phyloP scores from a whole-genome alignment of 495 filamentous ascomycete species.

The Penicillium alfredii region DNA sequence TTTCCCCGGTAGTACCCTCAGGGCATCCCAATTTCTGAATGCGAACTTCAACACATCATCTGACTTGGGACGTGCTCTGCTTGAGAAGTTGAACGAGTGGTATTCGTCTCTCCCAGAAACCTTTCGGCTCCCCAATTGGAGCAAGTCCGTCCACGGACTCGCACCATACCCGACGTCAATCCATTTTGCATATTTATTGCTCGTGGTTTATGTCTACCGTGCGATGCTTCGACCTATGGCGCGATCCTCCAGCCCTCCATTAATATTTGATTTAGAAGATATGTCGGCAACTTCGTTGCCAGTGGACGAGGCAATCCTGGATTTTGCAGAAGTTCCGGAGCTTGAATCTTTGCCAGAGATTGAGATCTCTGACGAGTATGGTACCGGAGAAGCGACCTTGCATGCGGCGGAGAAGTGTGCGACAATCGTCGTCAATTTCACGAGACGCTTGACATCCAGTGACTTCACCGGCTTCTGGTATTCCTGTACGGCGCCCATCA shows the following conservation, averaged over 20 bases:
- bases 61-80: conserved; percentile 21
- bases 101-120: conserved; percentile 25
- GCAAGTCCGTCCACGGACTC: conserved; percentile 25
- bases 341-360: conserved; percentile 24
- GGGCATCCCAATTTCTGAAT: conserved; percentile 28
- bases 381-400: conserved; percentile 24
- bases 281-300: conserved; percentile 16
- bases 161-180: conserved; percentile 28
- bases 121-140: conserved; percentile 29
- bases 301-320: conserved; percentile 17
- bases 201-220: conserved; percentile 34
- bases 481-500: conserved; percentile 22
- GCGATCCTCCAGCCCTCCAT: conserved; percentile 26
- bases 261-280: conserved; percentile 31
- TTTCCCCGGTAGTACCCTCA: conserved; percentile 30
- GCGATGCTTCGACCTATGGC: conserved; percentile 34
- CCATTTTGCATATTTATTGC: conserved; percentile 32
- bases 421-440: conserved; percentile 28
- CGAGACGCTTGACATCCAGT: conserved; percentile 21
- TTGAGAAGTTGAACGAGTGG: conserved; percentile 29
- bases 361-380: conserved; percentile 18
- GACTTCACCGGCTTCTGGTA: conserved; percentile 36
- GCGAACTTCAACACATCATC: conserved; percentile 24
- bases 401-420: conserved; percentile 33
- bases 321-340: conserved; percentile 19